These are phyloP conservation scores for Alternaria rosae DNA, from an alignment of 2,329 filamentous ascomycete species.

Conservation along the genomic window DNA sequence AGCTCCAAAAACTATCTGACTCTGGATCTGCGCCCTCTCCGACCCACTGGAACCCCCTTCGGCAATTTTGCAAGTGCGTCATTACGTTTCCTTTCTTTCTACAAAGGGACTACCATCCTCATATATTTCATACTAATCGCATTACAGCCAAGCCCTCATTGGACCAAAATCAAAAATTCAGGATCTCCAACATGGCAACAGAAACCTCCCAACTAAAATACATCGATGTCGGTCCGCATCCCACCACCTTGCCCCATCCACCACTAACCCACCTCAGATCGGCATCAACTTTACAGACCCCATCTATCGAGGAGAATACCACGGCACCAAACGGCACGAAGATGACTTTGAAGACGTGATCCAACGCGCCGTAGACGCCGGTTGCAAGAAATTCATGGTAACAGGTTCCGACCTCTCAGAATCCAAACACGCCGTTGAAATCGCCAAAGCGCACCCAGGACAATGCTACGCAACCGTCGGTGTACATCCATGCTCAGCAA, in stretches of 20 bases:
- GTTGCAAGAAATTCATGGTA: slow-evolving; percentile 89
- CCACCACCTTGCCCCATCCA: slow-evolving; percentile 8
- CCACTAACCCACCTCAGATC: slow-evolving; percentile 60
- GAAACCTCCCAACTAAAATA: slow-evolving; percentile 40
- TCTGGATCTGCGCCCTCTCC: background rate
- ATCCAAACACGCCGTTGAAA: slow-evolving; percentile 74
- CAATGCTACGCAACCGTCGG: slow-evolving; percentile 89
- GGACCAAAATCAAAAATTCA: background rate
- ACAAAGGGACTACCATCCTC: no score
- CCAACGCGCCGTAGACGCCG: slow-evolving; percentile 76
- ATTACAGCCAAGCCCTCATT: no score
- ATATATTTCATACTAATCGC: background rate
- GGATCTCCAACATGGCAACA: slow-evolving; percentile 5
- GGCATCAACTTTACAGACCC: slow-evolving; percentile 96
- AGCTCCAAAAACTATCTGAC: background rate
- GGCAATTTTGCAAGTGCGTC: slow-evolving; percentile 22
- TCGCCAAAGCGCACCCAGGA: slow-evolving; percentile 77
- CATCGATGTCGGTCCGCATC: slow-evolving; percentile 53
- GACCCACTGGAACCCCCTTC: no score
- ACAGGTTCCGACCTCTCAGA: slow-evolving; percentile 88
- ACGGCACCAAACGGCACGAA: slow-evolving; percentile 77
- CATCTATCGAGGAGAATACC: slow-evolving; percentile 84
- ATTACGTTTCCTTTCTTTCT: background rate
- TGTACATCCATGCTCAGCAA: slow-evolving; percentile 89
- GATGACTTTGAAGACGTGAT: slow-evolving; percentile 79